Percentiles rank a stretch among this genome's conserved stretches.
These are phyloP conservation scores for Nyctanthes arbortristis DNA, from an alignment of 257 asterid species.

Conservation along the genomic window DNA sequence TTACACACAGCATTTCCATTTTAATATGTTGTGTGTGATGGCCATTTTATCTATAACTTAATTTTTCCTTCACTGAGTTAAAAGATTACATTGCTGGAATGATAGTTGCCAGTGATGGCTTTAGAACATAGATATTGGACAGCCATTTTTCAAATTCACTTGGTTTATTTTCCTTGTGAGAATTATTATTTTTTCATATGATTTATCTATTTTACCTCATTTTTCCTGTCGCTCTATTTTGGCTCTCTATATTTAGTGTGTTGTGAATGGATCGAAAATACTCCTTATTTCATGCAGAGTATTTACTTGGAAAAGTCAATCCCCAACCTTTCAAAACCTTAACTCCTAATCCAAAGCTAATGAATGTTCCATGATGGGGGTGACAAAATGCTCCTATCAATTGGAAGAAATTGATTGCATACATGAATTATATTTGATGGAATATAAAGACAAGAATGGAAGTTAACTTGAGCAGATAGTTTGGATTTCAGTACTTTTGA, in stretches of 20 bases:
- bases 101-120: too few species aligned
- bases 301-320: neutral
- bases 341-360: neutral
- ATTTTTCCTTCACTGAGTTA: too few species aligned
- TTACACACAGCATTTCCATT: slow-evolving; percentile 1
- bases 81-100: too few species aligned
- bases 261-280: neutral
- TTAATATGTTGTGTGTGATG: neutral
- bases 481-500: neutral
- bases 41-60: neutral
- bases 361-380: neutral
- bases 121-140: too few species aligned
- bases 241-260: too few species aligned
- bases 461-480: neutral
- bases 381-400: neutral
- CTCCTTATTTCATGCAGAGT: neutral
- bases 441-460: neutral
- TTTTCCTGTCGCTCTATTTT: too few species aligned
- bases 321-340: neutral
- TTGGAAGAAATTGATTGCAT: neutral
- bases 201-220: too few species aligned
- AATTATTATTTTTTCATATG: too few species aligned
- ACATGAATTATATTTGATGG: neutral
- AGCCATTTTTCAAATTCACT: too few species aligned
- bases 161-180: too few species aligned